Conservation (phyloP, 192 early-diverging fungal species). For the Coemansia sp. region DNA sequence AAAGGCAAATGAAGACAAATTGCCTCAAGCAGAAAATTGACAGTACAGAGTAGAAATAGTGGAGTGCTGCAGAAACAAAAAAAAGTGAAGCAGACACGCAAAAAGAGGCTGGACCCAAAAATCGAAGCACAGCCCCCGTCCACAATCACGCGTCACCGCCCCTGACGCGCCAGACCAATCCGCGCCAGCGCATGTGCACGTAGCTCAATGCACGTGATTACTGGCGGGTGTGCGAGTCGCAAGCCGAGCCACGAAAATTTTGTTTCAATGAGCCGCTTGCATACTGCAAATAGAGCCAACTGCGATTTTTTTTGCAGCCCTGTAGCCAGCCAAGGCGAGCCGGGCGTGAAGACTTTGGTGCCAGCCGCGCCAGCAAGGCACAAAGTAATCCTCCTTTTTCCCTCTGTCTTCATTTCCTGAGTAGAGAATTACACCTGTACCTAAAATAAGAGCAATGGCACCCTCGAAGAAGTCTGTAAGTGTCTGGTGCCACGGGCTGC, state of each 20-base stretch:
- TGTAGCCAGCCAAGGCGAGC: background rate
- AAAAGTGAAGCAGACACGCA: background rate
- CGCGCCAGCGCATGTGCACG: constrained; percentile 12
- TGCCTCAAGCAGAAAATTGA: background rate
- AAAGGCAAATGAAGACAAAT: background rate
- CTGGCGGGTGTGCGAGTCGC: constrained; percentile 16
- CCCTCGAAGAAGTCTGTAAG: constrained; percentile 57
- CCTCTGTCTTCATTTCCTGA: constrained; percentile 35
- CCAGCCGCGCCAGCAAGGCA: background rate
- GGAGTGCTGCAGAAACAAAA: background rate
- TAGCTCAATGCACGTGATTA: constrained; percentile 3
- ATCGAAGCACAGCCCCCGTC: constrained; percentile 3
- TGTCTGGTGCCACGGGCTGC: constrained; percentile 14
- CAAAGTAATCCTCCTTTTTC: constrained; percentile 42
- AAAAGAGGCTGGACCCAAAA: constrained; percentile 1
- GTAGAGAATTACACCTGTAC: constrained; percentile 36
- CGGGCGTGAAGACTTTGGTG: constrained; percentile 2
- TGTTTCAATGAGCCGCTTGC: constrained; percentile 5
- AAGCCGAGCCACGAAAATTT: constrained; percentile 15
- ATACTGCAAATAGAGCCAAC: background rate
- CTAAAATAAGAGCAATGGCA: constrained; percentile 50
- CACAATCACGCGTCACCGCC: constrained; percentile 7
- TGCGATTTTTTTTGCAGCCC: constrained; percentile 9
- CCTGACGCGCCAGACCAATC: constrained; percentile 22
- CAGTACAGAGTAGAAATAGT: background rate